Conservation (phyloP, 1,139 yeast genomes). For the Yamadazyma atlantica region DNA sequence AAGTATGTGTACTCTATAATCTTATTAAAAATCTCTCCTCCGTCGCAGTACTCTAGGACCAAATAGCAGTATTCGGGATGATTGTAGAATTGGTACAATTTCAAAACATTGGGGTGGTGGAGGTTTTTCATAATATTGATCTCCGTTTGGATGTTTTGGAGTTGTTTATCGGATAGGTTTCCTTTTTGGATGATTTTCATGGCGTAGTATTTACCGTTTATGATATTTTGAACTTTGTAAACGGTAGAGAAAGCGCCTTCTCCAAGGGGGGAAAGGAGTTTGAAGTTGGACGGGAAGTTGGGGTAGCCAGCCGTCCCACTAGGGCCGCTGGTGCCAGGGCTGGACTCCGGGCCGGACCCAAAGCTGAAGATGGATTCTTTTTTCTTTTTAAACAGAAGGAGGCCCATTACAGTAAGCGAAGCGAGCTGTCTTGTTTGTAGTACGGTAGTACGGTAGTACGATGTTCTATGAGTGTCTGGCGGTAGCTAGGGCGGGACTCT, state of each 20-base stretch:
- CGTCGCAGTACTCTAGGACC: slow-evolving; percentile 80
- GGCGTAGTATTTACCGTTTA: slow-evolving; percentile 60
- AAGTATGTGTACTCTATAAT: slow-evolving; percentile 90
- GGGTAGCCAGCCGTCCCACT: too few species aligned
- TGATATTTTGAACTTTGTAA: slow-evolving; percentile 55
- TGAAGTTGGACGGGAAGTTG: slow-evolving; percentile 25
- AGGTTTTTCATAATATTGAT: slow-evolving; percentile 79
- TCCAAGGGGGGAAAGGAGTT: slow-evolving; percentile 43
- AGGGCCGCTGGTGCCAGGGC: not conserved
- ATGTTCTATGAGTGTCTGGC: not conserved
- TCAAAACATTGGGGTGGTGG: slow-evolving; percentile 70
- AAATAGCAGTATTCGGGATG: slow-evolving; percentile 66
- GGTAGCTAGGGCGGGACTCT: too few species aligned
- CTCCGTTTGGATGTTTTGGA: slow-evolving; percentile 71
- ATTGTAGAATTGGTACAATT: slow-evolving; percentile 63
- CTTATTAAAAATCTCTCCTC: slow-evolving; percentile 94
- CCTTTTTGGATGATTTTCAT: slow-evolving; percentile 79
- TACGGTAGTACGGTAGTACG: too few species aligned
- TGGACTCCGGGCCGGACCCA: slow-evolving; percentile 3
- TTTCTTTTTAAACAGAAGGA: slow-evolving; percentile 13
- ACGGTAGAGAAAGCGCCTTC: slow-evolving; percentile 94
- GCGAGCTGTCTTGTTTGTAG: too few species aligned
- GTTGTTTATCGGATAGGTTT: slow-evolving; percentile 50
- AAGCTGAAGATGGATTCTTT: slow-evolving; percentile 14
- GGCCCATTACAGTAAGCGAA: too few species aligned